Conservation (phyloP, 1,284 basidiomycete genomes). For the Cystobasidium pallidum region DNA sequence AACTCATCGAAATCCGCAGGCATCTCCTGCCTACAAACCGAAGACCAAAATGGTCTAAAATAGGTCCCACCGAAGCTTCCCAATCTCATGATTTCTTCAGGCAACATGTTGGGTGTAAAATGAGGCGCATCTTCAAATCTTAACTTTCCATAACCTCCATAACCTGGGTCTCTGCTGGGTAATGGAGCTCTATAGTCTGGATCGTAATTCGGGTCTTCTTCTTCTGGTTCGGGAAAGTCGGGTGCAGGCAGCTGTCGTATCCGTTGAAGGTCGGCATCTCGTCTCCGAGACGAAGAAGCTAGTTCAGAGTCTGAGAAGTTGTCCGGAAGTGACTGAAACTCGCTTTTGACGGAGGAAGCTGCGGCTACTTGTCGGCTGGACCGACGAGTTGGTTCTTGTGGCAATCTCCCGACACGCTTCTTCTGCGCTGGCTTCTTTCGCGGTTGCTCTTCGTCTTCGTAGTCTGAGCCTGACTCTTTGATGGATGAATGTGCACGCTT, state of each 20-base stretch:
- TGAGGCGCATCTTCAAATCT: constrained; percentile 38
- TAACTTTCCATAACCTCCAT: constrained; percentile 35
- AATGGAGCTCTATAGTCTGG: constrained; percentile 41
- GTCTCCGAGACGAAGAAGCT: not conserved
- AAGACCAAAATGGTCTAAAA: constrained; percentile 30
- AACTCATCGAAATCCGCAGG: constrained; percentile 28
- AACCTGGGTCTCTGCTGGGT: constrained; percentile 20
- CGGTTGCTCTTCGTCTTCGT: constrained; percentile 19
- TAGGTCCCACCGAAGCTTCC: constrained; percentile 42
- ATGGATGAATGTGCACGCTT: constrained; percentile 5
- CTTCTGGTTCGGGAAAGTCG: constrained; percentile 20
- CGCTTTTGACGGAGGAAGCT: constrained; percentile 5
- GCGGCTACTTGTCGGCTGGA: constrained; percentile 9
- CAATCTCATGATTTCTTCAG: constrained; percentile 36
- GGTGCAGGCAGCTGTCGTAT: constrained; percentile 31
- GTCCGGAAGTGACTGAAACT: constrained; percentile 33
- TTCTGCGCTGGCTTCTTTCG: constrained; percentile 8
- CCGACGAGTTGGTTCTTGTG: constrained; percentile 15
- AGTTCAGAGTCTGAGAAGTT: constrained; percentile 37
- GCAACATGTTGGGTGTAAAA: constrained; percentile 39
- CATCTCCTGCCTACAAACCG: constrained; percentile 5
- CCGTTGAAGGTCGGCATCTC: not conserved
- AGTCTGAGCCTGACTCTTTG: constrained; percentile 11
- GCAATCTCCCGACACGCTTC: constrained; percentile 16
- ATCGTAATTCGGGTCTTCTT: constrained; percentile 31